These are phyloP conservation scores for Galium porrigens DNA, from an alignment of 305 asterid species.

Conservation along the genomic window DNA sequence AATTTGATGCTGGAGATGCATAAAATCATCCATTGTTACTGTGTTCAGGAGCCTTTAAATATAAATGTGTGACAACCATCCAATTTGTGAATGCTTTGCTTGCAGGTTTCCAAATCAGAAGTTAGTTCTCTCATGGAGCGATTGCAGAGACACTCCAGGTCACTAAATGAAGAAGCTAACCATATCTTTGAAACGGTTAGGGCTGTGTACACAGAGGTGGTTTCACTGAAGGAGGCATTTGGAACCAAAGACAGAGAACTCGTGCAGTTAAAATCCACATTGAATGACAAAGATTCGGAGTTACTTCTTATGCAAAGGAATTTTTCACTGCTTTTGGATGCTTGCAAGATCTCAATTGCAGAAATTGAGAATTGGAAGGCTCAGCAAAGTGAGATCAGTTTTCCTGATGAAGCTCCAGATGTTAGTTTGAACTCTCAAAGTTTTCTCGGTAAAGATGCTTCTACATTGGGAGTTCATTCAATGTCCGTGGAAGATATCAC, in stretches of 20 bases:
- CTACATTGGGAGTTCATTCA: slow-evolving; percentile 18
- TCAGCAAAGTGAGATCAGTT: slow-evolving; percentile 28
- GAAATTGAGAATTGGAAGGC: slow-evolving; percentile 53
- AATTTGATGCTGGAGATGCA: background rate
- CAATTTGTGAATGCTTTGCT: slow-evolving; percentile 20
- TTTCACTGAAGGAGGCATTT: slow-evolving; percentile 36
- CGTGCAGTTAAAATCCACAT: slow-evolving; percentile 31
- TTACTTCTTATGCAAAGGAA: slow-evolving; percentile 36
- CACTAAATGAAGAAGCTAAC: slow-evolving; percentile 45
- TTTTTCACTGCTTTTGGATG: slow-evolving; percentile 41
- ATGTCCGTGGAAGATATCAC: slow-evolving; percentile 38
- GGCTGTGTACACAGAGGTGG: slow-evolving; percentile 33
- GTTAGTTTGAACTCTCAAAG: slow-evolving; percentile 23
- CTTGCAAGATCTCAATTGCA: slow-evolving; percentile 42
- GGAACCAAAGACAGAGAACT: slow-evolving; percentile 43
- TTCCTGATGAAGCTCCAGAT: slow-evolving; percentile 27
- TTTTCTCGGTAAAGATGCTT: slow-evolving; percentile 22
- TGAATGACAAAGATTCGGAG: slow-evolving; percentile 59
- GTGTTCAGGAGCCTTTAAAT: background rate
- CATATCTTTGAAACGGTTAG: slow-evolving; percentile 38
- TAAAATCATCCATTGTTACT: background rate
- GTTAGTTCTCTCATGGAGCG: slow-evolving; percentile 40
- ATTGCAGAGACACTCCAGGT: slow-evolving; percentile 41
- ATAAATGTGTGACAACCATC: slow-evolving; percentile 5
- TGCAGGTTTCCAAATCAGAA: slow-evolving; percentile 46